A percentile compares a stretch with the other conserved stretches of the same genome.
Conservation (phyloP, 208 protist species). For the Trypanosoma cruzi region DNA sequence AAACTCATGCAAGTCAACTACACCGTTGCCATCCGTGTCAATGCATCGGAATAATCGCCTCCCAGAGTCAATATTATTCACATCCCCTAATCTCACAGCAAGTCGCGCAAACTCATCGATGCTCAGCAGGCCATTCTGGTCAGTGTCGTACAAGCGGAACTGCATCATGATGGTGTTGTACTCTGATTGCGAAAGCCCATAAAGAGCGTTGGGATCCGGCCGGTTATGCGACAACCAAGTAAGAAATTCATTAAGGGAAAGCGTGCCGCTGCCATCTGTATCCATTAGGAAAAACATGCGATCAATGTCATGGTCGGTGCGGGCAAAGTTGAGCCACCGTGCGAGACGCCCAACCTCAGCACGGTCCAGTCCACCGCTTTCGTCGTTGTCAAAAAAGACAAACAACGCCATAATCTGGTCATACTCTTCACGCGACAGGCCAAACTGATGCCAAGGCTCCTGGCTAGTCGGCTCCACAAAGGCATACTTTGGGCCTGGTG, state of each 20-base stretch:
- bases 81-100: conserved; percentile 50
- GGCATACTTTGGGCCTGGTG: conserved; percentile 19
- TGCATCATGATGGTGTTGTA: conserved; percentile 92
- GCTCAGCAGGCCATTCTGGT: conserved; percentile 67
- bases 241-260: conserved; percentile 74
- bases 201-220: conserved; percentile 70
- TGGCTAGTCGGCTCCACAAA: conserved; percentile 48
- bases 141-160: conserved; percentile 73
- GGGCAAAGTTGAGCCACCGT: conserved; percentile 83
- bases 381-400: conserved; percentile 81
- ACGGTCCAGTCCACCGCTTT: conserved; percentile 58
- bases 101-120: conserved; percentile 65
- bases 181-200: conserved; percentile 74
- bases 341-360: conserved; percentile 65
- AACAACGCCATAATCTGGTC: conserved; percentile 85
- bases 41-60: conserved; percentile 62
- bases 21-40: conserved; percentile 44
- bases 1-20: conserved; percentile 80
- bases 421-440: conserved; percentile 74
- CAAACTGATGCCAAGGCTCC: conserved; percentile 61
- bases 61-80: conserved; percentile 32
- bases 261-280: conserved; percentile 46
- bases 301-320: conserved; percentile 60
- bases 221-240: conserved; percentile 76
- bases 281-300: conserved; percentile 86